A percentile compares a stretch with the other conserved stretches of the same genome.
These are phyloP conservation scores for Phaeosphaeriaceae sp. DNA, from an alignment of 2,329 filamentous ascomycete species.

Conservation along the genomic window DNA sequence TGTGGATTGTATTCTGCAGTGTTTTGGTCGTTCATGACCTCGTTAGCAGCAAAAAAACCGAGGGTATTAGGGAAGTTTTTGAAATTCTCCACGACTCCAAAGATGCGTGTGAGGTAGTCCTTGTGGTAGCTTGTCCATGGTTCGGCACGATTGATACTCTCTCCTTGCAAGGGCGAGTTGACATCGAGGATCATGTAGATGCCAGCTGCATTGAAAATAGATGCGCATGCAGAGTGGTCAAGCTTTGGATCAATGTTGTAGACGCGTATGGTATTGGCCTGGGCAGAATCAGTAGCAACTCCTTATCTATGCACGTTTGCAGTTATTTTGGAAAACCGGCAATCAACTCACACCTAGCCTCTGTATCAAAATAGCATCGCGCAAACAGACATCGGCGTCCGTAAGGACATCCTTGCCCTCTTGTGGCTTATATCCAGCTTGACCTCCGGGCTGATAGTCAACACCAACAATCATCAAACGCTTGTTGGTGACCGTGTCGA, in stretches of 20 bases:
- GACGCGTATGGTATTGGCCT: conserved; percentile 67
- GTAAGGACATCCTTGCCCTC: conserved; percentile 61
- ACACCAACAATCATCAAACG: conserved; percentile 69
- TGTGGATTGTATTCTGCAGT: conserved; percentile 60
- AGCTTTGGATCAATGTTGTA: conserved; percentile 67
- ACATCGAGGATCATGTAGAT: conserved; percentile 72
- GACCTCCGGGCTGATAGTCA: conserved; percentile 67
- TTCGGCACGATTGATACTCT: conserved; percentile 62
- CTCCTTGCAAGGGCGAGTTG: conserved; percentile 64
- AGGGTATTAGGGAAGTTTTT: conserved; percentile 70
- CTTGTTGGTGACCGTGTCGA: conserved; percentile 63
- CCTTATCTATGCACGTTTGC: neutral
- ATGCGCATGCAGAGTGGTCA: conserved; percentile 67
- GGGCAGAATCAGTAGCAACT: neutral
- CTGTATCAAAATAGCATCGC: conserved; percentile 70
- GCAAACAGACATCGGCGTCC: conserved; percentile 63
- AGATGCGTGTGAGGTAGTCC: conserved; percentile 64
- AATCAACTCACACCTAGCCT: conserved; percentile 55
- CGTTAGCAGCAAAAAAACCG: conserved; percentile 72
- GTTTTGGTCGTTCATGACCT: conserved; percentile 67
- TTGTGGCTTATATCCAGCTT: conserved; percentile 61
- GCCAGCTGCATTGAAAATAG: conserved; percentile 69
- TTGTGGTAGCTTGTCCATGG: conserved; percentile 63
- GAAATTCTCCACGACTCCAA: conserved; percentile 70
- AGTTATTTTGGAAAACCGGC: neutral